Percentiles rank a stretch among this genome's conserved stretches.
Conservation (phyloP, 352 stramenopile species). For the Blastocystis hominis region DNA sequence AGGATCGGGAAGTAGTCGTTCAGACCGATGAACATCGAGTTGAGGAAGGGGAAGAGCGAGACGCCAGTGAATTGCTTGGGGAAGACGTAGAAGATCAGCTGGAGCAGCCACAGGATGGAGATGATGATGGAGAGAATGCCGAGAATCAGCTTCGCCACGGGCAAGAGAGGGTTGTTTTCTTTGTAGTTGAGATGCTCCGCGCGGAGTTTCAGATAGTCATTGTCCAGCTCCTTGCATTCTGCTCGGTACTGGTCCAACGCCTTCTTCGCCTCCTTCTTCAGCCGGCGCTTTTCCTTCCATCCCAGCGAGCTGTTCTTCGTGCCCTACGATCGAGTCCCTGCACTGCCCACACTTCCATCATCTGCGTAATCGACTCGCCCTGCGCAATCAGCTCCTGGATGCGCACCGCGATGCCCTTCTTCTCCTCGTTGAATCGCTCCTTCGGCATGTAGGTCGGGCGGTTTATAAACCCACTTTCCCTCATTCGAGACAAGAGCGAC, state of each 20-base stretch:
- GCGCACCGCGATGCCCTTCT: conserved; percentile 18
- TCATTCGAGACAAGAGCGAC: neutral
- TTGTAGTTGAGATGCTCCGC: conserved; percentile 57
- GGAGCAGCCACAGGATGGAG: conserved; percentile 39
- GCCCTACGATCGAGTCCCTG: neutral
- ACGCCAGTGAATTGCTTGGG: conserved; percentile 18
- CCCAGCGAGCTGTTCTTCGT: neutral
- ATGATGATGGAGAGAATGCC: conserved; percentile 41
- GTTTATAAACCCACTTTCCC: conserved; percentile 43
- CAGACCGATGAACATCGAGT: conserved; percentile 14
- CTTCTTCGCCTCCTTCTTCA: conserved; percentile 51
- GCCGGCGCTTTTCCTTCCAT: conserved; percentile 45
- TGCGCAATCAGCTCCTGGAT: conserved; percentile 34
- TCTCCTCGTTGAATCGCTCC: conserved; percentile 55
- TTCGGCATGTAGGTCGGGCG: conserved; percentile 55
- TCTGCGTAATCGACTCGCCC: conserved; percentile 32
- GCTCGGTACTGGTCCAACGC: conserved; percentile 10
- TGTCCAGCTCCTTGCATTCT: conserved; percentile 48
- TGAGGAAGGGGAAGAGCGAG: conserved; percentile 15
- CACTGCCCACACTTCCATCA: neutral
- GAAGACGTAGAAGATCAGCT: conserved; percentile 54
- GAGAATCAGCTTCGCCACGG: conserved; percentile 28
- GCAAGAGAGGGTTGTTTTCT: conserved; percentile 52
- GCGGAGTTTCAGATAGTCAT: conserved; percentile 51
- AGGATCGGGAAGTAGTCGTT: conserved; percentile 47